Percentiles rank a stretch among this genome's conserved stretches.
Conservation (phyloP, 495 filamentous ascomycete species). For the Rusavskia elegans region DNA sequence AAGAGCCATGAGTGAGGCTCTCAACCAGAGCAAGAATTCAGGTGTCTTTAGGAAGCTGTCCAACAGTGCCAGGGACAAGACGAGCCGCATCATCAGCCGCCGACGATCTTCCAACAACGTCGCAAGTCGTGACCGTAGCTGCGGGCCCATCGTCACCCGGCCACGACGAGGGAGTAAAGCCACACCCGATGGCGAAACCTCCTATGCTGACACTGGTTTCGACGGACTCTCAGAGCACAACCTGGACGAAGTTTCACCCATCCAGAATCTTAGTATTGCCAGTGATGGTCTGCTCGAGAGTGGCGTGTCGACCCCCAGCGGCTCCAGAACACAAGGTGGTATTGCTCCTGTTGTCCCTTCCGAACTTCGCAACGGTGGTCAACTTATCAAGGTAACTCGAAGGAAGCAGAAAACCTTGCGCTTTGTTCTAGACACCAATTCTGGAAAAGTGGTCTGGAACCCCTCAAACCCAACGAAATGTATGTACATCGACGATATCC, state of each 20-base stretch:
- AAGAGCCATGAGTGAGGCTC: conserved; percentile 36
- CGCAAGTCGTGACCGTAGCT: conserved; percentile 67
- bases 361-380: conserved; percentile 57
- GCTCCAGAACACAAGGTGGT: conserved; percentile 17
- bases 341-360: conserved; percentile 56
- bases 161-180: conserved; percentile 76
- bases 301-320: neutral
- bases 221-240: conserved; percentile 57
- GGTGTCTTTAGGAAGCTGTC: conserved; percentile 52
- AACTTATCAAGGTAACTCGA: conserved; percentile 66
- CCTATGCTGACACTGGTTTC: conserved; percentile 33
- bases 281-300: conserved; percentile 2
- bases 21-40: conserved; percentile 33
- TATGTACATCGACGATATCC: conserved; percentile 89
- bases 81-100: conserved; percentile 30
- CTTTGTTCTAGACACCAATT: conserved; percentile 63
- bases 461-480: conserved; percentile 58
- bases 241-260: conserved; percentile 11
- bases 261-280: conserved; percentile 4
- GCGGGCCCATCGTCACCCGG: conserved; percentile 74
- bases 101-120: conserved; percentile 57
- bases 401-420: conserved; percentile 58
- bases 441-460: conserved; percentile 80
- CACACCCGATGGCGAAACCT: conserved; percentile 35
- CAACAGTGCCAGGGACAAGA: conserved; percentile 45